phyloP scores from a whole-genome alignment of 2,329 filamentous ascomycete species.

The Alternaria ventricosa region DNA sequence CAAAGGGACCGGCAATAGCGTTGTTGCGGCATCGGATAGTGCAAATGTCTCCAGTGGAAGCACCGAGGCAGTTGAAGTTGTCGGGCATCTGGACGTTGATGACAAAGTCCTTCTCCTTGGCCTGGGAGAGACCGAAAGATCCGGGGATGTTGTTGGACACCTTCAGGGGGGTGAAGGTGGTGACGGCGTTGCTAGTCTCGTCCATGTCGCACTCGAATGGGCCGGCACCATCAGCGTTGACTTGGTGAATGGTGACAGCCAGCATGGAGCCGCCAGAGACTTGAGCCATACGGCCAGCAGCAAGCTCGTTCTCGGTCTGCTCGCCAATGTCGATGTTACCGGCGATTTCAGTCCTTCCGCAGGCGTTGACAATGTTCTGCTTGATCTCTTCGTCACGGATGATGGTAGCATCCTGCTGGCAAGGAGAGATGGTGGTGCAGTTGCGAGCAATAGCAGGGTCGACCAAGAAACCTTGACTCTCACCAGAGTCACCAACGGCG shows the following conservation, averaged over 20 bases:
- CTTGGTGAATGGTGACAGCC: conserved; percentile 57
- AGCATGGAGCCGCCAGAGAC: conserved; percentile 36
- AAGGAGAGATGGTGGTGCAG: conserved; percentile 47
- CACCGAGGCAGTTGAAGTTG: conserved; percentile 60
- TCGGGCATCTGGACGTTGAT: conserved; percentile 64
- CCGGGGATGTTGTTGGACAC: conserved; percentile 68
- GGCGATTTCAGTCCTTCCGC: conserved; percentile 45
- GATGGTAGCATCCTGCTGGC: conserved; percentile 48
- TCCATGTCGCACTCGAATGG: conserved; percentile 71
- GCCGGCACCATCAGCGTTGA: conserved; percentile 70
- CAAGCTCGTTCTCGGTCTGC: conserved; percentile 47
- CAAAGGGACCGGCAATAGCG: conserved; percentile 67
- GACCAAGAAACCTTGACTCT: conserved; percentile 44
- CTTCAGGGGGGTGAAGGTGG: conserved; percentile 57
- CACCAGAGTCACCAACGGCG: conserved; percentile 36
- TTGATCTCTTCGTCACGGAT: conserved; percentile 46
- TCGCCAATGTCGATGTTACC: conserved; percentile 50
- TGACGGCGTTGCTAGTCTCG: conserved; percentile 57
- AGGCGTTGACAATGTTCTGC: conserved; percentile 48
- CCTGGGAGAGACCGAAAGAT: conserved; percentile 63
- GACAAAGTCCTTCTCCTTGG: conserved; percentile 62
- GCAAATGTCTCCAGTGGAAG: conserved; percentile 65
- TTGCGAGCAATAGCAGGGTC: conserved; percentile 45
- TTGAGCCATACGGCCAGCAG: conserved; percentile 37
- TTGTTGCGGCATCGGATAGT: conserved; percentile 68